Evolutionary conservation across 306 rosid genomes (phyloP).

Genomic region (Argentina anserina): DNA sequence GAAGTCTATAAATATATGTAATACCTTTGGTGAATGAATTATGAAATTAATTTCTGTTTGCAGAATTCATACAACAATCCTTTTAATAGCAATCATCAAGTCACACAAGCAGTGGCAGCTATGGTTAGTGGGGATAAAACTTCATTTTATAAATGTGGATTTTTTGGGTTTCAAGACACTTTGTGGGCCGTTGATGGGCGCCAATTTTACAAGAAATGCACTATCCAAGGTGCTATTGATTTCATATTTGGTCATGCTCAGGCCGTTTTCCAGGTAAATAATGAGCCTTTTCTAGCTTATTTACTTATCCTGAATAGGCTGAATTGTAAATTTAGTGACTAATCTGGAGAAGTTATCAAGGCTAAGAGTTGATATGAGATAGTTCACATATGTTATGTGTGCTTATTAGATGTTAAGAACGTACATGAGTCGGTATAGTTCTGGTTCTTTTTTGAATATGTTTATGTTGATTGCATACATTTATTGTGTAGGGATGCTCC

Average conservation of each 20-base stretch:
- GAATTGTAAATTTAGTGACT: no score
- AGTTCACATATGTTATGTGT: no score
- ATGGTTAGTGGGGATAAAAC: slow-evolving; percentile 55
- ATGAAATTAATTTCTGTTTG: background rate
- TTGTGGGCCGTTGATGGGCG: slow-evolving; percentile 73
- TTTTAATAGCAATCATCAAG: background rate
- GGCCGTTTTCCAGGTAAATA: slow-evolving; percentile 59
- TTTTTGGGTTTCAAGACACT: slow-evolving; percentile 79
- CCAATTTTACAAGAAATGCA: slow-evolving; percentile 62
- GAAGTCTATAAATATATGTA: background rate
- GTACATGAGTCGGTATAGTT: no score
- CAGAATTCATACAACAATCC: slow-evolving; percentile 58
- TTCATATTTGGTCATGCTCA: slow-evolving; percentile 78
- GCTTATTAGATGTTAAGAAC: background rate
- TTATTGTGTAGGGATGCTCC: slow-evolving; percentile 38
- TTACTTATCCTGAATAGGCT: no score
- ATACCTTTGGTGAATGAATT: background rate
- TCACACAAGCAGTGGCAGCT: slow-evolving; percentile 58
- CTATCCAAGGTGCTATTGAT: slow-evolving; percentile 77
- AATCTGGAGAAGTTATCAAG: no score
- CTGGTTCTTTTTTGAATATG: no score
- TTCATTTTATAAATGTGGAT: slow-evolving; percentile 47
- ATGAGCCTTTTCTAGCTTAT: no score
- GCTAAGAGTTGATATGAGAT: no score
- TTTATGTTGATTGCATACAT: background rate